Evolutionary conservation across 2,329 filamentous ascomycete species (phyloP).

Genomic region (Plectosphaerella plurivora): DNA sequence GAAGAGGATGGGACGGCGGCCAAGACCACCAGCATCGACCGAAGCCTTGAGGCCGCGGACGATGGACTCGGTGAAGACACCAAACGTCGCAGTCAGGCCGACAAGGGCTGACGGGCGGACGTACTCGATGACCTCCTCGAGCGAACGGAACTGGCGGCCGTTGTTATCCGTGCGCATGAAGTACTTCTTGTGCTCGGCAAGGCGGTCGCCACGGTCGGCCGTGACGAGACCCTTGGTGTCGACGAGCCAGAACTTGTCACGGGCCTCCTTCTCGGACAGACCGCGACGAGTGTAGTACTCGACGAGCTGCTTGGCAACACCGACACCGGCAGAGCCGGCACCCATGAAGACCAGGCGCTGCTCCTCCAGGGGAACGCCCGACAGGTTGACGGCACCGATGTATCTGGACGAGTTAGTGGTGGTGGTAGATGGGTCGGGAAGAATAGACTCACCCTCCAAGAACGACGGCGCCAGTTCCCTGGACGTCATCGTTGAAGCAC

Average conservation of each 20-base stretch:
- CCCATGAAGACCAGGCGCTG: constrained; percentile 95
- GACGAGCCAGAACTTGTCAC: constrained; percentile 92
- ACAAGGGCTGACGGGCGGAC: constrained; percentile 93
- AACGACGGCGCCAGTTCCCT: constrained; percentile 94
- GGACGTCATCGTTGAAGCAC: constrained; percentile 98
- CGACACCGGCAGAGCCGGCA: constrained; percentile 90
- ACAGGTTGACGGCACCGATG: constrained; percentile 74
- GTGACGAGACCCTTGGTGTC: constrained; percentile 97
- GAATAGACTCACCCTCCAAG: constrained; percentile 62
- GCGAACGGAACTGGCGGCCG: constrained; percentile 67
- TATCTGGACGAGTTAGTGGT: constrained; percentile 34
- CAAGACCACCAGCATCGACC: constrained; percentile 59
- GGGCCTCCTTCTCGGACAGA: constrained; percentile 80
- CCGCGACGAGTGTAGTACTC: constrained; percentile 95
- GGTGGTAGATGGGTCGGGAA: no score
- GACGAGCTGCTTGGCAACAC: constrained; percentile 95
- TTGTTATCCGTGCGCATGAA: constrained; percentile 62
- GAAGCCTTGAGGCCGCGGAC: constrained; percentile 65
- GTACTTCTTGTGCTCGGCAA: constrained; percentile 84
- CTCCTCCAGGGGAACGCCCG: constrained; percentile 78
- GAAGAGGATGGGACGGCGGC: constrained; percentile 86
- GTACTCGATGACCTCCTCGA: constrained; percentile 89
- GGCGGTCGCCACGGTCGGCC: constrained; percentile 83
- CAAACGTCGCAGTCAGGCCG: constrained; percentile 89
- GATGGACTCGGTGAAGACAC: constrained; percentile 86